phyloP scores from a whole-genome alignment of 768 basidiomycete genomes.

The Mycena alexandri region DNA sequence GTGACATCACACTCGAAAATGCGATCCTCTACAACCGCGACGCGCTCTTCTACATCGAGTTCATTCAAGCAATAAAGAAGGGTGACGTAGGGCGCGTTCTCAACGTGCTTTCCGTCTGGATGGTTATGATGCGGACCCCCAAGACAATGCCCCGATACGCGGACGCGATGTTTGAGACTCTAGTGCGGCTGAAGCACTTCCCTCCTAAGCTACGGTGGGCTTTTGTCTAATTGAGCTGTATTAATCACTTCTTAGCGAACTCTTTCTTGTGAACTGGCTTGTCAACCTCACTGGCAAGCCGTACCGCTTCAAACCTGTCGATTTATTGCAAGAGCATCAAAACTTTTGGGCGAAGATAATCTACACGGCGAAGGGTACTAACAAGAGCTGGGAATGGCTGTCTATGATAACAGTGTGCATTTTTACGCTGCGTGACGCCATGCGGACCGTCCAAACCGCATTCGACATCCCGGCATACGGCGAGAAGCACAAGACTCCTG shows the following conservation, averaged over 20 bases:
- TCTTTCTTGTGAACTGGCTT: too few species aligned
- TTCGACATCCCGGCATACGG: conserved; percentile 27
- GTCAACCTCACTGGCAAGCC: too few species aligned
- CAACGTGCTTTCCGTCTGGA: conserved; percentile 29
- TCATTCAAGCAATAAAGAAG: conserved; percentile 36
- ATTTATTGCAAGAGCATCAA: conserved; percentile 12
- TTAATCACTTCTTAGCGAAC: too few species aligned
- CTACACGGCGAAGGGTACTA: conserved; percentile 10
- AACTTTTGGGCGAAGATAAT: not conserved
- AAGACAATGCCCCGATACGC: too few species aligned
- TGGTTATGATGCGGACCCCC: conserved; percentile 21
- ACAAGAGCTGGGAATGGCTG: conserved; percentile 35
- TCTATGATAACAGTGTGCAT: conserved; percentile 15
- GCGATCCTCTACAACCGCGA: conserved; percentile 38
- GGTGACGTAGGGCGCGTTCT: conserved; percentile 41
- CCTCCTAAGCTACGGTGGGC: too few species aligned
- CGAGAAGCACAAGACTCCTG: conserved; percentile 4
- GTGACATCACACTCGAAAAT: conserved; percentile 27
- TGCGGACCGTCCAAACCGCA: conserved; percentile 18
- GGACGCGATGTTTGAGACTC: too few species aligned
- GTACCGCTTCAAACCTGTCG: too few species aligned
- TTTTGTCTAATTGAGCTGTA: too few species aligned
- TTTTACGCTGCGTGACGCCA: conserved; percentile 25
- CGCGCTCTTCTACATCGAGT: conserved; percentile 34
- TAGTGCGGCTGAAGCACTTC: too few species aligned